Percentiles rank a stretch among this genome's conserved stretches.
Evolutionary conservation across 2,329 filamentous ascomycete genomes (phyloP).

Genomic region (Hymenoscyphus salicellus): DNA sequence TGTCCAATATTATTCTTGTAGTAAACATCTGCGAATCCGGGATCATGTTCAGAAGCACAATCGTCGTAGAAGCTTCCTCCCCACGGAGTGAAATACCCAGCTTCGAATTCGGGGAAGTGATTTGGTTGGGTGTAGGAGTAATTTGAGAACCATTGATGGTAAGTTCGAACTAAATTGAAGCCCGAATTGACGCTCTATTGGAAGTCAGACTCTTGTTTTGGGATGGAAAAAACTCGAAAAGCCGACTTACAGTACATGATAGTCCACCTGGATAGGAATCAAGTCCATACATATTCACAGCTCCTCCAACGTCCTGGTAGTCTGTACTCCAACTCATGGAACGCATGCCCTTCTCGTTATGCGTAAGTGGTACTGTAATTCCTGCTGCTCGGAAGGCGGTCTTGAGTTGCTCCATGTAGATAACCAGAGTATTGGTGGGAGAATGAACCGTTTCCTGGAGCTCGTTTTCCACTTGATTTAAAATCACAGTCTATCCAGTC

Average conservation of each 20-base stretch:
- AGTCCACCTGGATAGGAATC: slow-evolving; percentile 48
- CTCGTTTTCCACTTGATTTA: slow-evolving; percentile 54
- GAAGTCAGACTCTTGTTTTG: neutral
- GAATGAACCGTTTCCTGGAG: slow-evolving; percentile 45
- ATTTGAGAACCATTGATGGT: slow-evolving; percentile 56
- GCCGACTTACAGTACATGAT: slow-evolving; percentile 41
- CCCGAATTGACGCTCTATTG: slow-evolving; percentile 43
- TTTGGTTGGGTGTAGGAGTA: slow-evolving; percentile 53
- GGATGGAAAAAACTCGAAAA: neutral
- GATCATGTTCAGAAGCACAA: slow-evolving; percentile 45
- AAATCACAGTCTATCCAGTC: slow-evolving; percentile 41
- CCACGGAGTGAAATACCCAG: slow-evolving; percentile 54
- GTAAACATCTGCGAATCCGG: slow-evolving; percentile 52
- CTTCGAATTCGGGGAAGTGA: slow-evolving; percentile 53
- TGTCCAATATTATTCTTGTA: slow-evolving; percentile 56
- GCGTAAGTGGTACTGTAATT: slow-evolving; percentile 47
- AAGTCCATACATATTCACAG: slow-evolving; percentile 49
- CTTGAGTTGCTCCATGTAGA: slow-evolving; percentile 52
- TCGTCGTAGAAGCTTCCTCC: slow-evolving; percentile 50
- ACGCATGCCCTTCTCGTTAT: slow-evolving; percentile 52
- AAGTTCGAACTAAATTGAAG: slow-evolving; percentile 50
- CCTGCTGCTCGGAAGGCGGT: slow-evolving; percentile 45
- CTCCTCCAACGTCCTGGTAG: slow-evolving; percentile 54
- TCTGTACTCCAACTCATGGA: slow-evolving; percentile 52
- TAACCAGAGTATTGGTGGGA: slow-evolving; percentile 45